Evolutionary conservation across 495 filamentous ascomycete species (phyloP).

Genomic region (Penicillium egyptiacum): DNA sequence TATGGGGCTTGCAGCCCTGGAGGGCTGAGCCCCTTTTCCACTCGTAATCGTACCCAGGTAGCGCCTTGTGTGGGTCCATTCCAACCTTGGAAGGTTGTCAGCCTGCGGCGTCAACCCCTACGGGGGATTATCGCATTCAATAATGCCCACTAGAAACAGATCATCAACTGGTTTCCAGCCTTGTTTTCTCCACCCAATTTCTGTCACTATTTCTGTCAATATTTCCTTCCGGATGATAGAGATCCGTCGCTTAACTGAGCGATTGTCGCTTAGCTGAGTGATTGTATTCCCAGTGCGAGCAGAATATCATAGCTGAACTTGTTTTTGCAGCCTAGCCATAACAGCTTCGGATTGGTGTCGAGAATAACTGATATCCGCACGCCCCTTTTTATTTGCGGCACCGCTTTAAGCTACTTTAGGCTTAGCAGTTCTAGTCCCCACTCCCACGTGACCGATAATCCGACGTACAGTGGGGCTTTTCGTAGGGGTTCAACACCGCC

Average conservation of each 20-base stretch:
- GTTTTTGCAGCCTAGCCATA: background rate
- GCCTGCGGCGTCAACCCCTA: background rate
- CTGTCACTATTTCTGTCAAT: no score
- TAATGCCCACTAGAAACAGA: background rate
- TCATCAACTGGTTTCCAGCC: background rate
- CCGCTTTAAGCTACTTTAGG: background rate
- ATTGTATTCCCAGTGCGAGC: background rate
- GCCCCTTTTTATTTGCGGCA: slow-evolving; percentile 3
- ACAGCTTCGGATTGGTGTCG: background rate
- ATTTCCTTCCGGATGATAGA: background rate
- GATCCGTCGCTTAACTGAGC: background rate
- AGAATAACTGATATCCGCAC: background rate
- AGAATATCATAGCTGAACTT: background rate
- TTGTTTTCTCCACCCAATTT: background rate
- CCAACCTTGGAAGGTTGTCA: background rate
- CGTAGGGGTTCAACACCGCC: background rate
- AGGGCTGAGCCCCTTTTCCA: slow-evolving; percentile 6
- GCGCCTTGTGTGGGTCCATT: background rate
- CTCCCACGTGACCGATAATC: background rate
- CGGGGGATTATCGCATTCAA: slow-evolving; percentile 1
- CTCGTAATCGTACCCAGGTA: background rate
- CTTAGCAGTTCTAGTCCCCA: background rate
- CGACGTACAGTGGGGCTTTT: background rate
- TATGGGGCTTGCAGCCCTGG: background rate
- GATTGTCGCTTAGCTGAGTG: background rate